Conservation (phyloP, 345 rosid species). For the Salix koriyanagi region DNA sequence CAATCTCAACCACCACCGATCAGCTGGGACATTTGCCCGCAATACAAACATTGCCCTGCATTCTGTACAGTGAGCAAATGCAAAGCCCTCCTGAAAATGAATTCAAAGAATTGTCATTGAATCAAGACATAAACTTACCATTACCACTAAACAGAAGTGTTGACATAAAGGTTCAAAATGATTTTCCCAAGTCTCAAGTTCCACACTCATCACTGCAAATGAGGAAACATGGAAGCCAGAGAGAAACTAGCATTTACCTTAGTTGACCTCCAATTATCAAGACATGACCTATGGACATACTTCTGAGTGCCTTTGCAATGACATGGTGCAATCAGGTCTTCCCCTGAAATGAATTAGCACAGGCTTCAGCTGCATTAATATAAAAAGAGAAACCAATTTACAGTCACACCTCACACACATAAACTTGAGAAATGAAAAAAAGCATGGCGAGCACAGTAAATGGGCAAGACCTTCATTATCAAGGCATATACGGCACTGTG, state of each 20-base stretch:
- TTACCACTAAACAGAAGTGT: too few species aligned
- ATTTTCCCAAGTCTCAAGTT: background rate
- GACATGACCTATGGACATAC: slow-evolving; percentile 94
- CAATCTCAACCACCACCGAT: slow-evolving; percentile 99
- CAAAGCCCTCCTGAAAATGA: slow-evolving; percentile 88
- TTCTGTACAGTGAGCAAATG: slow-evolving; percentile 99
- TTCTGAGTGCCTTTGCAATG: slow-evolving; percentile 98
- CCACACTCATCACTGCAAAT: slow-evolving; percentile 7
- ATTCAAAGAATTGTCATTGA: slow-evolving; percentile 7
- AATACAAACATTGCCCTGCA: slow-evolving; percentile 88
- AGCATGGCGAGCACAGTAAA: slow-evolving; percentile 14
- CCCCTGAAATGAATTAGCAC: slow-evolving; percentile 51
- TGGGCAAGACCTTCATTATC: slow-evolving; percentile 70
- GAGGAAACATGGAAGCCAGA: slow-evolving; percentile 1
- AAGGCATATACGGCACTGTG: slow-evolving; percentile 93
- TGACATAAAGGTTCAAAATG: background rate
- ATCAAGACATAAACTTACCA: background rate
- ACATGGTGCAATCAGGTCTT: slow-evolving; percentile 92
- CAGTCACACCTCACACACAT: background rate
- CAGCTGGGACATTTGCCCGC: slow-evolving; percentile 93
- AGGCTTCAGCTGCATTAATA: slow-evolving; percentile 10
- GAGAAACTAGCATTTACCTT: slow-evolving; percentile 49
- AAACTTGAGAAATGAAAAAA: slow-evolving; percentile 13
- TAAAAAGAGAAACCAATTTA: background rate
- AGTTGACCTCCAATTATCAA: slow-evolving; percentile 97